Base-by-base conservation (phyloP, 352 stramenopile species). In the Blastocystis sp. region DNA sequence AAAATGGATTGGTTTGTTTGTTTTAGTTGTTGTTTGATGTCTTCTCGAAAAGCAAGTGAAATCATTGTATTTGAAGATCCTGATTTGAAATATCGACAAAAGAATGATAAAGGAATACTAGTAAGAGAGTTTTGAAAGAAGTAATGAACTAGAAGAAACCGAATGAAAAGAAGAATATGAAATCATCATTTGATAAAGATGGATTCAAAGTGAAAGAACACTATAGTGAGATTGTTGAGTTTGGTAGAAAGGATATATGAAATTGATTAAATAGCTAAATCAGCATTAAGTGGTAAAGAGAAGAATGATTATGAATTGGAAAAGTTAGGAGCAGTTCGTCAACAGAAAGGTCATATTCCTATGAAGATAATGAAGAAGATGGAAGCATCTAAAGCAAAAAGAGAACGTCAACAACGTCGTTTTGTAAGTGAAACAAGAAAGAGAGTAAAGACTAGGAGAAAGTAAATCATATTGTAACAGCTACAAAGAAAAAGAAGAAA, bases 261-360 rank as follows among this genome's bases (percentile, higher is more conserved):
- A 0, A 52, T 75, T 54, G 1, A 75, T 21, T 49, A 9, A 9
- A n/a, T 75, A 75, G 63, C 63, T 29, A 75, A 75, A 46, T 54
- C 32, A 7, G 63, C 63, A 49, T 37, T 75, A 0, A n/a, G 12
- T n/a, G 37, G 63, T 12, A 75, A 75, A 54, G 32, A 43, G 35
- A 75, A 75, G 63, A 49, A 29, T 37, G 39, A 54, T 37, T 75
- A 75, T 29, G 63, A 75, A 75, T 75, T 75, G 63, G 63, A 75
- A 19, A 49, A 54, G 63, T 7, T 75, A 9, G 63, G 63, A 54
- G 63, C 63, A 29, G 52, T 75, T 29, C 27, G 32, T 29, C 4
- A 75, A 19, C 5, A 5, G 37, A 75, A 75, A 21, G 32, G 63
- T 29, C 29, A 75, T 29, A 54, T 54, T 49, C 29, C 29, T 4